Base-by-base conservation (phyloP, 306 rosid genomes). In the Notholithocarpus densiflorus region DNA sequence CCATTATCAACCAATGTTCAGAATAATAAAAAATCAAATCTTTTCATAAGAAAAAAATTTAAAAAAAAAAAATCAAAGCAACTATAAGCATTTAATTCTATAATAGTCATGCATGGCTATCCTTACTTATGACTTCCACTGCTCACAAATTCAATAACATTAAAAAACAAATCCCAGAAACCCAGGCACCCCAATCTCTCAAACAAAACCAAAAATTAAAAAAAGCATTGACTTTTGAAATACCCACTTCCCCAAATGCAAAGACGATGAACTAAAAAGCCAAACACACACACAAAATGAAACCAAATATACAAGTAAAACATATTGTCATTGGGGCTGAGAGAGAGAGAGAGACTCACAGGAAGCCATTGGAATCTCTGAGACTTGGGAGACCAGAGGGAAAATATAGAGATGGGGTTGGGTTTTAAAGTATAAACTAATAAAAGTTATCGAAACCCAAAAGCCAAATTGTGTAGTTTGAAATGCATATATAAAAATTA, bases 281-380 rank as follows among this genome's bases (percentile, higher is more conserved):
- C 26, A 75, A 5, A 0, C 43, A 37, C 45, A 37, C 45, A 7
- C 45, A 40, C 27, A 40, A 65, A 32, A 34, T 21, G 48, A 45
- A 48, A 75, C 55, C 65, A 48, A 18, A 71, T 73, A 52, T 37
- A 21, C 70, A 57, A 65, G 62, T 20, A 48, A 9, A 18, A 3
- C 24, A 8, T 32, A 66, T 29, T 72, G 27, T 13, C 53, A 59
- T 45, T 77, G 37, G 15, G 64, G 4, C 26, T 29, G 1, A 65
- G 5, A 24, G 10, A 71, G 12, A 37, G 40, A n/a, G n/a, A n/a
- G 73, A 73, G 56, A 91, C 93, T 88, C 82, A 91, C 97, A 83
- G 71, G 97, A 79, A 89, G 90, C 93, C 96, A 91, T 91, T 48
- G 85, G 78, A 75, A 75, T 32, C 56, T 29, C 34, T 23, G 72